These are phyloP conservation scores for Botrytis sinoallii DNA, from an alignment of 2,329 filamentous ascomycete genomes.

Conservation along the genomic window DNA sequence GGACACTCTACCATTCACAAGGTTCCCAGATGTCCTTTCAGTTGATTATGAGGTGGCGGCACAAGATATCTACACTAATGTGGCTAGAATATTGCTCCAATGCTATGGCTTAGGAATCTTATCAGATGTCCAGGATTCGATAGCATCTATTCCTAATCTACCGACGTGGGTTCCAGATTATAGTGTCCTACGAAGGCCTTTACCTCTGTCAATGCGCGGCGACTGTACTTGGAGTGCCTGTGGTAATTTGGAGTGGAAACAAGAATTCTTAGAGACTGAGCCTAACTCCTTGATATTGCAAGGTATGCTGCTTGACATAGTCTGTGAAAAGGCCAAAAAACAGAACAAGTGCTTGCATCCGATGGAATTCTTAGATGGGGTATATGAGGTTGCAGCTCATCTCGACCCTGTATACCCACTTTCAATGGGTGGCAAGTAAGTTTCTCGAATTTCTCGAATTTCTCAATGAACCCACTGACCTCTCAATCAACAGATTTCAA, in stretches of 20 bases:
- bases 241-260: background rate
- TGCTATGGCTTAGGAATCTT: conserved; percentile 8
- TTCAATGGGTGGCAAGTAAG: conserved; percentile 10
- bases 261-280: background rate
- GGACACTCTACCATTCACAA: conserved; percentile 6
- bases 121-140: conserved; percentile 9
- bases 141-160: conserved; percentile 3
- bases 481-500: background rate
- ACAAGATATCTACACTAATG: background rate
- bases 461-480: background rate
- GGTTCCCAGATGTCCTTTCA: background rate
- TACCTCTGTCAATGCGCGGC: conserved; percentile 14
- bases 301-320: background rate
- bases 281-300: background rate
- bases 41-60: background rate
- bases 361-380: background rate
- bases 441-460: background rate
- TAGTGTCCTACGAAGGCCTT: background rate
- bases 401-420: conserved; percentile 10
- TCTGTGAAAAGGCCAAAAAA: background rate
- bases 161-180: conserved; percentile 17
- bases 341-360: background rate
- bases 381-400: conserved; percentile 1
- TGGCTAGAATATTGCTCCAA: background rate
- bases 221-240: conserved; percentile 1